These are phyloP conservation scores for Kingdonia uniflora DNA, from an alignment of 164 flowering plant species.

Conservation along the genomic window DNA sequence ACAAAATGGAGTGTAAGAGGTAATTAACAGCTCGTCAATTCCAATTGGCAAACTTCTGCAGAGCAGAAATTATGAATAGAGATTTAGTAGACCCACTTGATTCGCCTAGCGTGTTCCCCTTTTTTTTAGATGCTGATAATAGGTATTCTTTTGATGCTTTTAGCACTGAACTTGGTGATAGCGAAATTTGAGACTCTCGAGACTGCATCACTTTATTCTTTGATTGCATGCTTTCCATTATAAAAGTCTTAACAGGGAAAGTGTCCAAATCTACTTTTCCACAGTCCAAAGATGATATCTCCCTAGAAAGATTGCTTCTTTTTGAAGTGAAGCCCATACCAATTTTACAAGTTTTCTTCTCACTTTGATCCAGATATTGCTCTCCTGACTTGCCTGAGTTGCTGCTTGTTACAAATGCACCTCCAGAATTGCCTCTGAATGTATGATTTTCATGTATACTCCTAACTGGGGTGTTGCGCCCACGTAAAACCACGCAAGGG, in stretches of 20 bases:
- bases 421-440: slow-evolving; percentile 16
- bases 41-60: neutral
- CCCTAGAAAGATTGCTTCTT: slow-evolving; percentile 14
- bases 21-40: slow-evolving; percentile 1
- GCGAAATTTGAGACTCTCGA: slow-evolving; percentile 15
- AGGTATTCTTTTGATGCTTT: slow-evolving; percentile 27
- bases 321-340: slow-evolving; percentile 10
- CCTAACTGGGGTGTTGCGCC: slow-evolving; percentile 17
- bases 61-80: neutral
- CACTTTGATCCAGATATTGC: slow-evolving; percentile 12
- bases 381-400: slow-evolving; percentile 13
- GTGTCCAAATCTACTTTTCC: slow-evolving; percentile 15
- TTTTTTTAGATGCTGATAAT: slow-evolving; percentile 22
- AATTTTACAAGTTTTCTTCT: slow-evolving; percentile 13
- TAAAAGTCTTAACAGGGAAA: slow-evolving; percentile 18
- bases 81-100: slow-evolving; percentile 28
- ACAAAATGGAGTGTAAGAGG: slow-evolving; percentile 7
- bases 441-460: slow-evolving; percentile 18
- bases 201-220: slow-evolving; percentile 16
- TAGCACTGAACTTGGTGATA: slow-evolving; percentile 23
- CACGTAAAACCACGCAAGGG: slow-evolving; percentile 6
- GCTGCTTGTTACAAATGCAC: slow-evolving; percentile 16
- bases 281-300: slow-evolving; percentile 7
- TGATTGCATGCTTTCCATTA: slow-evolving; percentile 18
- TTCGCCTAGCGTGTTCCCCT: slow-evolving; percentile 20